Conservation (phyloP, 169 alveolate genomes). For the Babesia ovata region DNA sequence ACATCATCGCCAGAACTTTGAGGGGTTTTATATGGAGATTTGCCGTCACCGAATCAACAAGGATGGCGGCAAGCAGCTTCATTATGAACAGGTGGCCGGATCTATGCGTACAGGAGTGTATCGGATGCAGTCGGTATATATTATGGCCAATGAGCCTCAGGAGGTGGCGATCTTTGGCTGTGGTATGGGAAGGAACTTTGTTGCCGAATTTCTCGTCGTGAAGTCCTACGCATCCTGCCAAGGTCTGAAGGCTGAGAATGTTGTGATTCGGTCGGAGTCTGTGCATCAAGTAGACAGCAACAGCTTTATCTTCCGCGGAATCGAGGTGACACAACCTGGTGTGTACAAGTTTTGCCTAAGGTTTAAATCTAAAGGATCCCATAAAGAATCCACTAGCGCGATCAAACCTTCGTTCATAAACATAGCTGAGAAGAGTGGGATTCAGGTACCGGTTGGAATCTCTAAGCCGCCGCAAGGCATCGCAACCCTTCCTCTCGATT, state of each 20-base stretch:
- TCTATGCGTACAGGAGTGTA: slow-evolving; percentile 27
- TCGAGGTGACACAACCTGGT: not conserved
- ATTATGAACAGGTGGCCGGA: slow-evolving; percentile 11
- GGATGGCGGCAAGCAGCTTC: not conserved
- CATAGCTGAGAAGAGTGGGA: too few relatives aligned
- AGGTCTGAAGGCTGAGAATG: not conserved
- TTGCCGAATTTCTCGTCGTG: not conserved
- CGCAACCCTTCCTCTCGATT: too few relatives aligned
- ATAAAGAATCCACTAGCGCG: too few relatives aligned
- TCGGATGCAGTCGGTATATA: slow-evolving; percentile 16
- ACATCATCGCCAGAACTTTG: not conserved
- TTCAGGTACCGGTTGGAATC: too few relatives aligned
- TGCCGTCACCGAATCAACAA: slow-evolving; percentile 2
- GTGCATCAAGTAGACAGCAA: not conserved
- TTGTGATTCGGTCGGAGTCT: not conserved
- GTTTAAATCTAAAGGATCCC: too few relatives aligned
- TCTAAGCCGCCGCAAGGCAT: too few relatives aligned
- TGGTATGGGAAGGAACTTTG: not conserved
- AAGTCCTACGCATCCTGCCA: not conserved
- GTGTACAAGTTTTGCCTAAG: slow-evolving; percentile 10
- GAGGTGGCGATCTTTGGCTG: slow-evolving; percentile 38
- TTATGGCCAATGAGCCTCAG: slow-evolving; percentile 11
- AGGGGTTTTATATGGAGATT: slow-evolving; percentile 50
- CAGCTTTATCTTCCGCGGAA: not conserved
- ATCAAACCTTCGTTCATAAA: too few relatives aligned